A percentile compares a stretch with the other conserved stretches of the same genome.
These are phyloP conservation scores for Zalaria obscura DNA, from an alignment of 2,329 filamentous ascomycete species.

Conservation along the genomic window DNA sequence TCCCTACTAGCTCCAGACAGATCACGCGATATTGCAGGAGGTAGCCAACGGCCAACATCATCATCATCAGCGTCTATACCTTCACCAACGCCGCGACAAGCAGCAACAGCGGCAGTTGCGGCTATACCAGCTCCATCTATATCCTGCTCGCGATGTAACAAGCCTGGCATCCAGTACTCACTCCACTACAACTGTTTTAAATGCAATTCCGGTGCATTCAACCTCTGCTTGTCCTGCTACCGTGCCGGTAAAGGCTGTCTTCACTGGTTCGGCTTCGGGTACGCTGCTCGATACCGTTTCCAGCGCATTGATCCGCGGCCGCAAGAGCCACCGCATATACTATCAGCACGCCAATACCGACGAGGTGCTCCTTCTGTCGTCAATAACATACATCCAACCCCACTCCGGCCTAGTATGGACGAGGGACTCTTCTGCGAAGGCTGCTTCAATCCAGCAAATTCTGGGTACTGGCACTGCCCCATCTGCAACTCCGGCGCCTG, in stretches of 20 bases:
- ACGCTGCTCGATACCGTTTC: constrained; percentile 43
- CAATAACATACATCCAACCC: neutral
- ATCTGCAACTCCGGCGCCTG: constrained; percentile 84
- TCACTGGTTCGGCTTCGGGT: constrained; percentile 80
- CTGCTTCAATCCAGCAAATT: constrained; percentile 60
- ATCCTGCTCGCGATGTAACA: constrained; percentile 56
- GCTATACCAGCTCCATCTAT: constrained; percentile 49
- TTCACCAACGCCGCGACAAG: neutral
- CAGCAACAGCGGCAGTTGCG: neutral
- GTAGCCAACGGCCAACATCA: neutral
- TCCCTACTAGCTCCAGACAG: constrained; percentile 4
- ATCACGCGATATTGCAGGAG: neutral
- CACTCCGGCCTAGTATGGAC: constrained; percentile 42
- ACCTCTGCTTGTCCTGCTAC: constrained; percentile 73
- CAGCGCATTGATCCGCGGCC: constrained; percentile 24
- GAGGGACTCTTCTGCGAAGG: constrained; percentile 73
- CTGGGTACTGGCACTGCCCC: constrained; percentile 82
- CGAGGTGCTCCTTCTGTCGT: constrained; percentile 7
- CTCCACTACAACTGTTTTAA: constrained; percentile 69
- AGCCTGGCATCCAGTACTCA: constrained; percentile 64
- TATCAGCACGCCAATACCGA: constrained; percentile 33
- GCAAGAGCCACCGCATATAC: constrained; percentile 36
- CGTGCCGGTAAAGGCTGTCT: constrained; percentile 61
- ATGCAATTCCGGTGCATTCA: constrained; percentile 59
- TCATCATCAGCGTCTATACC: constrained; percentile 11